Evolutionary conservation across 345 rosid species (phyloP), one percentile per base, ranked within the genome.

Genomic region (Angophora floribunda): DNA sequence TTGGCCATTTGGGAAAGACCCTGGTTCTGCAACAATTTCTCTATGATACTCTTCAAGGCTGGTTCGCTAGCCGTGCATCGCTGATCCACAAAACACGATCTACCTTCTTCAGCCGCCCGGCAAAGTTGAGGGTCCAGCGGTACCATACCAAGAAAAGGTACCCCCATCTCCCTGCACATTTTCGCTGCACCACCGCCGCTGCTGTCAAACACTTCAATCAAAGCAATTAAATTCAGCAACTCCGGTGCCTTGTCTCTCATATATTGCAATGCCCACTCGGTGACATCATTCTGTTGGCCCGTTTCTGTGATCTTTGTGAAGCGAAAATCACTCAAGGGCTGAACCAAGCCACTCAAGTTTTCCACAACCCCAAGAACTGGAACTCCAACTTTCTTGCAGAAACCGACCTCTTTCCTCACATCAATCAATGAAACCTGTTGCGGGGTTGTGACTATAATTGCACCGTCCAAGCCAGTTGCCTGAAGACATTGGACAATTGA

Each of bases 341-440:
- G 99, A 90, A 93, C 93, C 88, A 97, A 91, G 80, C 98, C 97
- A 87, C 99, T 97, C 99, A 97, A 97, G 92, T 97, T 97, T 91
- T 97, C 99, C n/a, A 97, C 99, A 7, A 97, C 99, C 78, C 99
- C 98, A 50, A 97, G 97, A 67, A 97, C 95, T 0, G 92, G 93
- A 8, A 97, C 95, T 47, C 98, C 98, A 36, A 97, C 98, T 89
- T 96, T 97, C 94, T 95, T 97, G 95, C 99, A 98, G 86, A 98
- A 97, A 89, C 92, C 96, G 87, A 98, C 97, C 91, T 95, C 99
- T 92, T 98, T 97, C 21, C 99, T 93, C 51, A 98, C 99, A 92
- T 97, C 99, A 50, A 97, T 96, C 84, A 98, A 94, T 17, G 99
- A 94, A 82, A 98, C 99, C 90, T 98, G 96, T 86, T 97, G 99